Evolutionary conservation across 164 flowering plant genomes (phyloP).

Genomic region (Macadamia tetraphylla): DNA sequence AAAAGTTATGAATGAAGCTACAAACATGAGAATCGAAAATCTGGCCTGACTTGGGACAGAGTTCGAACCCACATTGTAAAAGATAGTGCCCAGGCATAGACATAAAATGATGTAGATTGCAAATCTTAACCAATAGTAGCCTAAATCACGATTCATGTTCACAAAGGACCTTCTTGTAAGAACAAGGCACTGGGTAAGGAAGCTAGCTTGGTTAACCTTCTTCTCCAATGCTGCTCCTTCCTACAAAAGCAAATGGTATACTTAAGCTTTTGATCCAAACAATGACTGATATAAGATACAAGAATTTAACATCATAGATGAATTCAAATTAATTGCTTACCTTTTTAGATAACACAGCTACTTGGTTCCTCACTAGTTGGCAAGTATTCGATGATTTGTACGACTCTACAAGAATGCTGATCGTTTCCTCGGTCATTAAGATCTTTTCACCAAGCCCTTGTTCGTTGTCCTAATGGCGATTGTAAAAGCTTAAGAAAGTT

Average conservation of each 20-base stretch:
- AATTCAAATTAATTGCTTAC: constrained; percentile 16
- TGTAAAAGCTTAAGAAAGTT: not conserved
- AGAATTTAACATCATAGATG: not conserved
- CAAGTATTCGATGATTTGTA: constrained; percentile 40
- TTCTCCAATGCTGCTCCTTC: constrained; percentile 18
- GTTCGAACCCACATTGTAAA: constrained; percentile 29
- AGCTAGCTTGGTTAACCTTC: constrained; percentile 33
- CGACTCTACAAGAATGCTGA: constrained; percentile 32
- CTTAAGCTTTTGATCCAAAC: too few relatives aligned
- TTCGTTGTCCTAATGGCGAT: constrained; percentile 25
- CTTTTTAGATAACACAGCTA: constrained; percentile 24
- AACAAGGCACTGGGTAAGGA: constrained; percentile 28
- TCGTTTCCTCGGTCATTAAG: constrained; percentile 36
- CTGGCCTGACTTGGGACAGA: constrained; percentile 42
- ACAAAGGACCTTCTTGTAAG: constrained; percentile 48
- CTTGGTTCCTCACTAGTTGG: constrained; percentile 18
- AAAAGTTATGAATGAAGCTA: constrained; percentile 37
- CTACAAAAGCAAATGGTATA: constrained; percentile 11
- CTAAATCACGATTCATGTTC: constrained; percentile 59
- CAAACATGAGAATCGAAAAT: constrained; percentile 37
- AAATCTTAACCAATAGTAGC: constrained; percentile 65
- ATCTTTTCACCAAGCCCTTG: constrained; percentile 23
- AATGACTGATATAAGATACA: not conserved
- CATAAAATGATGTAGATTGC: constrained; percentile 28
- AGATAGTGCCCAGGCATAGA: constrained; percentile 46